Percentiles rank a stretch among this genome's conserved stretches.
These are phyloP conservation scores for Gossypium gossypioides DNA, from an alignment of 441 rosid genomes.

Conservation along the genomic window DNA sequence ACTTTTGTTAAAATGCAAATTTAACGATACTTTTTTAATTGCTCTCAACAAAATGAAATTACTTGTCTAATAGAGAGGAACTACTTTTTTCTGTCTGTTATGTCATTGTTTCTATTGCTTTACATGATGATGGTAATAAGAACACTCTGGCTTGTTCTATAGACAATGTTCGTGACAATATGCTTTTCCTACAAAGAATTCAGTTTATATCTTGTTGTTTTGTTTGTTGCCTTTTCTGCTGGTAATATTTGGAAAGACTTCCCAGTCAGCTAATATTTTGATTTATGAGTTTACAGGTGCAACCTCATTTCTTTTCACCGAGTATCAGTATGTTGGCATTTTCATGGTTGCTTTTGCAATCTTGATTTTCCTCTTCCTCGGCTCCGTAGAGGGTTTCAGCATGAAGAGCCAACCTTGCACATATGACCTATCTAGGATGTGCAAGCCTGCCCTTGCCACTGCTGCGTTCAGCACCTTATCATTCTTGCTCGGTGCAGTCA, in stretches of 20 bases:
- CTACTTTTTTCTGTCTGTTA: not conserved
- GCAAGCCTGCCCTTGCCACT: constrained; percentile 91
- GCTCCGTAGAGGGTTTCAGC: constrained; percentile 86
- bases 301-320: constrained; percentile 75
- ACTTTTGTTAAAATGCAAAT: not conserved
- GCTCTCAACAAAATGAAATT: not conserved
- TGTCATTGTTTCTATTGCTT: constrained; percentile 2
- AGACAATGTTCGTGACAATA: not conserved
- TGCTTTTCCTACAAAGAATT: not conserved
- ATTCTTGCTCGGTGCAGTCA: constrained; percentile 72
- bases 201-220: not conserved
- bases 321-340: constrained; percentile 70
- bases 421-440: constrained; percentile 44
- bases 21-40: not conserved
- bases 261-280: not conserved
- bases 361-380: constrained; percentile 78
- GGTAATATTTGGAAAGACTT: not conserved
- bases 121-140: not conserved
- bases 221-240: not conserved
- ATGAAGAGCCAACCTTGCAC: constrained; percentile 66
- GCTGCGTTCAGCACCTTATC: constrained; percentile 77
- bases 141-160: not conserved
- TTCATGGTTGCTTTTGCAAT: constrained; percentile 81
- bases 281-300: constrained; percentile 45
- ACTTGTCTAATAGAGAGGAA: not conserved